Base-by-base conservation (phyloP, 2,329 filamentous ascomycete genomes). In the Colletotrichum phormii region DNA sequence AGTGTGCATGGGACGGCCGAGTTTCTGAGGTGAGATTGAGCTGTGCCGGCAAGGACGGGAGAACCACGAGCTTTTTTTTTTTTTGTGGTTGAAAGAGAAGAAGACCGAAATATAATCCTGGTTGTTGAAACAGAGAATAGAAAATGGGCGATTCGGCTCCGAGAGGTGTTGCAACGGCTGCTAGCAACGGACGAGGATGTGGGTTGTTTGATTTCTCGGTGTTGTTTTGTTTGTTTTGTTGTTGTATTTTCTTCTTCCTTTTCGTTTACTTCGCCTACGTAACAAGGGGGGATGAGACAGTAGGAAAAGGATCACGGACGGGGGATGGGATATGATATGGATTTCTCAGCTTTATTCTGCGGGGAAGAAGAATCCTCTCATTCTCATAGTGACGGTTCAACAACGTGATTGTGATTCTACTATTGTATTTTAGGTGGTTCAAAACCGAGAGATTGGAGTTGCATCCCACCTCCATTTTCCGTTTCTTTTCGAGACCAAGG, bases 151-250 rank as follows among this genome's bases (percentile, higher is more conserved):
- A 33, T 26, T 29, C 60, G 59, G 37, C 37, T 31, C 59, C 37
- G 37, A 61, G 37, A n/a, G 12, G 11, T 15, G 13, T 42, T 18
- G 37, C 15, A 49, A 18, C 11, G 6, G 42, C n/a, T 22, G 35
- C 46, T n/a, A 29, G 57, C 58, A 72, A 37, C 29, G 18, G 51
- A 63, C 29, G 37, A 51, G 12, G 64, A 33, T 31, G 64, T 59
- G 54, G 58, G 63, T 8, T 55, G 55, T 29, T 58, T 71, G 67
- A 64, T 71, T 33, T 68, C 67, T 67, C 57, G 46, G 55, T 71
- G 57, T 64, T 55, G 42, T 68, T 53, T 51, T 59, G 35, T 67
- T n/a, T 51, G 31, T 46, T 22, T 60, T 46, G 15, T 70, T 70
- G 26, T 64, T 65, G 6, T 65, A 29, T 29, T 37, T 58, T 59